Base-by-base conservation (phyloP, 495 filamentous ascomycete genomes). In the Aspergillus kassunensis region DNA sequence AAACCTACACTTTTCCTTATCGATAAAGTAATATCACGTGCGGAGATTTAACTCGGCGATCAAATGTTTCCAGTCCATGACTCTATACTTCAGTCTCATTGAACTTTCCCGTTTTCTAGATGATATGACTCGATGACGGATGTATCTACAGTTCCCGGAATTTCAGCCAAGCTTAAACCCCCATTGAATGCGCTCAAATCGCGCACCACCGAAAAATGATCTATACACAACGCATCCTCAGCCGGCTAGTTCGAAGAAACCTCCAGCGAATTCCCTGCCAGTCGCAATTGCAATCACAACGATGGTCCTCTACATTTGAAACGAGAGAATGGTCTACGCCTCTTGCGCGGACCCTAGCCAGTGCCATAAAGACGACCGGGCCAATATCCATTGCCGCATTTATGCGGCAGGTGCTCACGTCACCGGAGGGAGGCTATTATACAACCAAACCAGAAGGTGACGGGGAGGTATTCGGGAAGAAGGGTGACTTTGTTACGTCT, bases 381-480 rank as follows among this genome's bases (percentile, higher is more conserved):
- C 93, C 93, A 5, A 84, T 97, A 34, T 86, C 93, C 4, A 82
- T 98, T 46, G 91, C 93, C 20, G 81, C 88, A 31, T 98, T 90
- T 69, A 98, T 98, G 93, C 91, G 93, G 62, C 93, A 97, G 84
- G 96, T 92, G 66, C 84, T 98, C 56, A 97, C 91, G 12, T 87
- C 87, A 11, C 85, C 90, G 44, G 74, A 87, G n/a, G 90, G 89
- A 49, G 93, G 93, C 37, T 98, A 98, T 74, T 98, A 98, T 71
- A 96, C 90, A 5, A 80, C 86, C 2, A 80, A 79, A 27, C 73
- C 75, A 49, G 65, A 77, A 43, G 61, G 57, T 29, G 83, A 74
- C 20, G 77, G 79, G 11, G 90, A 95, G 60, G 91, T 91, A 39
- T 97, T 98, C 58, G 95, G 93, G 1, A 76, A 79, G 47, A 86